A percentile compares a stretch with the other conserved stretches of the same genome.
Evolutionary conservation across 2,329 filamentous ascomycete genomes (phyloP).

Genomic region (Xylaria multiplex): DNA sequence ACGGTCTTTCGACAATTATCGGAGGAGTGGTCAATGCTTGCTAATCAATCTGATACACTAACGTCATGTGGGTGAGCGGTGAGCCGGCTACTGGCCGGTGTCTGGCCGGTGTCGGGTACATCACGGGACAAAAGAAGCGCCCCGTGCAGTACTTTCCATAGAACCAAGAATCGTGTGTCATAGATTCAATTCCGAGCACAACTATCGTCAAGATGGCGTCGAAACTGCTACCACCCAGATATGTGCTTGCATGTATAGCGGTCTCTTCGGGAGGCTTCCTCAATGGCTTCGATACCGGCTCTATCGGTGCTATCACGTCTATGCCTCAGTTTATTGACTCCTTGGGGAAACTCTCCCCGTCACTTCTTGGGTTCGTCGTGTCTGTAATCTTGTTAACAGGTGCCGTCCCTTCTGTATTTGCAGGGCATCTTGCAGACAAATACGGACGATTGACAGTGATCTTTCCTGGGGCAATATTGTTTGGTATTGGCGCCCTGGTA

Average conservation of each 20-base stretch:
- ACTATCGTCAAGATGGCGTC: constrained; percentile 18
- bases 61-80: background rate
- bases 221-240: constrained; percentile 41
- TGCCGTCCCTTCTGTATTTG: constrained; percentile 66
- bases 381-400: constrained; percentile 69
- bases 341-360: constrained; percentile 61
- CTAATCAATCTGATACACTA: background rate
- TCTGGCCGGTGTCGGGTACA: background rate
- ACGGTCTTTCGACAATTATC: background rate
- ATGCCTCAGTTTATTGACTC: constrained; percentile 49
- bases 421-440: constrained; percentile 62
- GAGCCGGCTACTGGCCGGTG: background rate
- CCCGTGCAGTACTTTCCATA: background rate
- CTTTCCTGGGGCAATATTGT: constrained; percentile 62
- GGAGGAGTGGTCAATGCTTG: background rate
- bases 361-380: constrained; percentile 66
- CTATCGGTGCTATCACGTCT: constrained; percentile 49
- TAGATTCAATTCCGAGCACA: background rate
- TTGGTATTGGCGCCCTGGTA: constrained; percentile 62
- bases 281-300: constrained; percentile 53
- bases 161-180: background rate
- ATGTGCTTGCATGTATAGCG: constrained; percentile 48
- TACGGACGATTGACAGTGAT: constrained; percentile 59
- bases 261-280: constrained; percentile 50
- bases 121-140: background rate